Evolutionary conservation across 2,329 filamentous ascomycete genomes (phyloP).

Genomic region (Talaromyces marneffei): DNA sequence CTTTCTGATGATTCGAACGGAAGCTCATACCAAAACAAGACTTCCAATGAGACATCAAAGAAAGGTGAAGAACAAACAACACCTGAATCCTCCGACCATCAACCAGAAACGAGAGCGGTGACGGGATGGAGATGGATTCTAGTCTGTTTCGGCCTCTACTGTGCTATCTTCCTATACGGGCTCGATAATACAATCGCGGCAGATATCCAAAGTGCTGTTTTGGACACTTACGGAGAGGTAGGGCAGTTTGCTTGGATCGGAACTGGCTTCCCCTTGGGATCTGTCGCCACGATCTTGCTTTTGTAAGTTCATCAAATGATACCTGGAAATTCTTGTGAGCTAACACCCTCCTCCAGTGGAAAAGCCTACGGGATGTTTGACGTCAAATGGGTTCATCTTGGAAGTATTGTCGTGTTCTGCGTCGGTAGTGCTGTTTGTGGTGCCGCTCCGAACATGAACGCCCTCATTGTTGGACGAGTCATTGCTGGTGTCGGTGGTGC

Average conservation of each 20-base stretch:
- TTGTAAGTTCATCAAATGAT: constrained; percentile 33
- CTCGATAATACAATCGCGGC: constrained; percentile 47
- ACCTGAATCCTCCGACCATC: neutral
- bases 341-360: constrained; percentile 4
- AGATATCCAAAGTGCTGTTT: constrained; percentile 42
- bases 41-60: neutral
- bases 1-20: neutral
- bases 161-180: neutral
- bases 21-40: neutral
- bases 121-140: neutral
- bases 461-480: constrained; percentile 42
- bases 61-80: neutral
- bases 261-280: constrained; percentile 40
- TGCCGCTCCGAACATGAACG: constrained; percentile 40
- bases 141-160: neutral
- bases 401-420: constrained; percentile 25
- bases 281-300: constrained; percentile 35
- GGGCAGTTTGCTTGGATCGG: constrained; percentile 41
- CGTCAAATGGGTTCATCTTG: constrained; percentile 40
- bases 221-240: constrained; percentile 33
- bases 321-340: constrained; percentile 6
- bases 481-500: constrained; percentile 30
- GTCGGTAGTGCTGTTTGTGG: constrained; percentile 38
- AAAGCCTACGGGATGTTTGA: constrained; percentile 31
- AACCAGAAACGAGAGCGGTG: neutral